Conservation (phyloP, 2,329 filamentous ascomycete species). For the Alternaria angustiovoidea region DNA sequence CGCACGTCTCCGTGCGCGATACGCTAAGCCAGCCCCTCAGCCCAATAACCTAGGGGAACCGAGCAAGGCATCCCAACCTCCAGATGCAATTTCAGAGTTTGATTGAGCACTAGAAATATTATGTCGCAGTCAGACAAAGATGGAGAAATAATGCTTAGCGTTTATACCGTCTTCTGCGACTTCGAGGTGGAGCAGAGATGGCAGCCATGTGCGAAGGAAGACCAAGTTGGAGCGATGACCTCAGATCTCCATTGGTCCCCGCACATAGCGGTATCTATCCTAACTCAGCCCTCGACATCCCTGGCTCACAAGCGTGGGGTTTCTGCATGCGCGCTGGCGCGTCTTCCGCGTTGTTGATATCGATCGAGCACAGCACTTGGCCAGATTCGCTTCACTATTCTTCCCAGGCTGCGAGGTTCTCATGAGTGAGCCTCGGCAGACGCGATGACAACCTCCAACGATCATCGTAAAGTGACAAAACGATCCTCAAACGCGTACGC, state of each 20-base stretch:
- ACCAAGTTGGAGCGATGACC: background rate
- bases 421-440: background rate
- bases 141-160: background rate
- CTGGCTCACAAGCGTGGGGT: background rate
- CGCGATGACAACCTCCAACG: conserved; percentile 31
- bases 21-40: background rate
- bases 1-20: background rate
- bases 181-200: background rate
- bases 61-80: background rate
- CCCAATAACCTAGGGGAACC: background rate
- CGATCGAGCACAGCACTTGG: background rate
- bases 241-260: background rate
- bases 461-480: conserved; percentile 33
- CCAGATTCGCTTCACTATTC: background rate
- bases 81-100: background rate
- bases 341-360: background rate
- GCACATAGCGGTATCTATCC: background rate
- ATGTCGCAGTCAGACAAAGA: background rate
- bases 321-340: background rate
- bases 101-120: background rate
- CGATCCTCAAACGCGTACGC: conserved; percentile 36
- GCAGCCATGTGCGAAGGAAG: background rate
- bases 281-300: background rate
- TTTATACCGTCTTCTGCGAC: background rate
- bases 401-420: background rate